phyloP scores from a whole-genome alignment of 73 alveolate genomes.

The Loxodes magnus region DNA sequence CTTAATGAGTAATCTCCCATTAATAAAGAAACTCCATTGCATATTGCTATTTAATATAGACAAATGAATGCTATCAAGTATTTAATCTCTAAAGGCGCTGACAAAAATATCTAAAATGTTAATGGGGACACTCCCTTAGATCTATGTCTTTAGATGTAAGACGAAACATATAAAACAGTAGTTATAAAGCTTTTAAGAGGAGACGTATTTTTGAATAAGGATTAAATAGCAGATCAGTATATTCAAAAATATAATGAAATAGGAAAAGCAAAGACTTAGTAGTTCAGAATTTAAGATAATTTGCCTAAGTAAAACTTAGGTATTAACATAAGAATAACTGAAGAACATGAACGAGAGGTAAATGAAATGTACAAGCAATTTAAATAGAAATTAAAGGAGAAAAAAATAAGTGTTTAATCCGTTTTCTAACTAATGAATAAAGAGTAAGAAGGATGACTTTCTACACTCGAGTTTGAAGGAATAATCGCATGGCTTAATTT shows the following conservation, averaged over 20 bases:
- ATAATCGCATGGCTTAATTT: conserved; percentile 8
- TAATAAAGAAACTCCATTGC: not conserved
- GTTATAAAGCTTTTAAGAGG: not conserved
- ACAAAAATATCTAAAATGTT: not conserved
- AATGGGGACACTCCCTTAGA: conserved; percentile 11
- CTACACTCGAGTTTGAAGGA: conserved; percentile 2
- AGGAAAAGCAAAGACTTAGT: not conserved
- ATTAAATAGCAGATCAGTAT: not conserved
- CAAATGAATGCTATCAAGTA: not conserved
- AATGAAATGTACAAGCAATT: not conserved
- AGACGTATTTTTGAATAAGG: not conserved
- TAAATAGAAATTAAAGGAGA: not conserved
- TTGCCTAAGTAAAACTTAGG: not conserved
- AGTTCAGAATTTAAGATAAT: not conserved
- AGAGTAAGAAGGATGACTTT: not conserved
- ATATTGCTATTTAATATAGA: conserved; percentile 1
- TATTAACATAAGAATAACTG: not conserved
- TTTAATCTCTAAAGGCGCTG: conserved; percentile 1
- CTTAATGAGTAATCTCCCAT: conserved; percentile 1
- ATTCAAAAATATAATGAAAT: not conserved
- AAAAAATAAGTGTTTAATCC: not conserved
- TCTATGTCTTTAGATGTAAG: not conserved
- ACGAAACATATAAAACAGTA: not conserved
- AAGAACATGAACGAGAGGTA: not conserved
- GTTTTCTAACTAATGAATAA: conserved; percentile 2